Base-by-base conservation (phyloP, 441 rosid species). In the Corymbia calophylla region DNA sequence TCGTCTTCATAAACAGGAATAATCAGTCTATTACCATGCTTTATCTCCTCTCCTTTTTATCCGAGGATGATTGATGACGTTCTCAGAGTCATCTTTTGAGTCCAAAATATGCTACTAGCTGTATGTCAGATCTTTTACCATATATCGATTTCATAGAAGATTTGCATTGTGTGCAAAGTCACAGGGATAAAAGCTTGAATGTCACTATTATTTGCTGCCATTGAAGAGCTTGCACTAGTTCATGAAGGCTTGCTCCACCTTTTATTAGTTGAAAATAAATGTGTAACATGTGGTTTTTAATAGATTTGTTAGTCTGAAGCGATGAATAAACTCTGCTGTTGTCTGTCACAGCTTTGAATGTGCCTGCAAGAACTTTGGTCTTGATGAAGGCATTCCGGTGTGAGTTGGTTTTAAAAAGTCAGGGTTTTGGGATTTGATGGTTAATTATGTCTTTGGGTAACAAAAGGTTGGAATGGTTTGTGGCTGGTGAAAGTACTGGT, bases 321-420 rank as follows among this genome's bases (percentile, higher is more conserved):
- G 87, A 93, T 91, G 86, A 95, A 93, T 95, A 93, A 94, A 94
- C 93, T 89, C 92, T 93, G 90, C 91, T 94, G 92, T 94, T 94
- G 92, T 96, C 93, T 95, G 94, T 95, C 94, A 94, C 96, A 94
- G 95, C 95, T 95, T 87, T 92, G 93, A 92, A 77, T 91, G 90
- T 95, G 94, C 93, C 94, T 95, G 90, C 95, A 95, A 93, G 93
- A 93, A 94, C 94, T 95, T 94, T 94, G 93, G 96, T 96, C 93
- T 92, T 93, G 94, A 93, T 90, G 94, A 93, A 93, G 94, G 94
- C 95, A 93, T 93, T 90, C 91, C 91, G 92, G 94, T 93, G 89
- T 93, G 91, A 92, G 88, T 95, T 93, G 86, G 87, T 93, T 91
- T 93, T 91, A 92, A 93, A 90, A 93, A 91, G 91, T 90, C 90